phyloP scores from a whole-genome alignment of 345 rosid species.

The Pugionium cornutum region DNA sequence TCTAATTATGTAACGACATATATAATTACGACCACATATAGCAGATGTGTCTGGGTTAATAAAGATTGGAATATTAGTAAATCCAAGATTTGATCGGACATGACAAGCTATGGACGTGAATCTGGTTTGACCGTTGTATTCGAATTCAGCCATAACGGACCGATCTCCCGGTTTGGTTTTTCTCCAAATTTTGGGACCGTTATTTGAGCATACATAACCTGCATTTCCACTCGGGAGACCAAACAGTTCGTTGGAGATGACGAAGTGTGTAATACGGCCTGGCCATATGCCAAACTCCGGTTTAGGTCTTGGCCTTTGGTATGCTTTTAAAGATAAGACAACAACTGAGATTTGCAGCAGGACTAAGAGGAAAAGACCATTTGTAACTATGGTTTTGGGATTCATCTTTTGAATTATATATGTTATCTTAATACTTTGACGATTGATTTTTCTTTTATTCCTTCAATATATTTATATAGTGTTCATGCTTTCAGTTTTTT shows the following conservation, averaged over 20 bases:
- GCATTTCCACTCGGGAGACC: slow-evolving; percentile 35
- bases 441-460: no score
- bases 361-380: slow-evolving; percentile 13
- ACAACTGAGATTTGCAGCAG: slow-evolving; percentile 13
- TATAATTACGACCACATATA: slow-evolving; percentile 26
- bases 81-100: slow-evolving; percentile 36
- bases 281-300: slow-evolving; percentile 12
- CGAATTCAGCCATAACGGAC: slow-evolving; percentile 12
- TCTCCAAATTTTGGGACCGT: slow-evolving; percentile 34
- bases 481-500: no score
- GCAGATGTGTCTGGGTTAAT: slow-evolving; percentile 29
- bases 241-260: slow-evolving; percentile 30
- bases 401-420: slow-evolving; percentile 8
- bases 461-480: no score
- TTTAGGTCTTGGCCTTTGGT: neutral
- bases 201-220: slow-evolving; percentile 31
- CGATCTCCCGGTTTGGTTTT: slow-evolving; percentile 34
- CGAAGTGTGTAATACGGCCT: slow-evolving; percentile 20
- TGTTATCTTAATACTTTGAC: no score
- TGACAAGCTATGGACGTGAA: slow-evolving; percentile 22
- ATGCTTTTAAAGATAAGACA: slow-evolving; percentile 5
- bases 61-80: slow-evolving; percentile 24
- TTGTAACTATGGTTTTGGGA: slow-evolving; percentile 21
- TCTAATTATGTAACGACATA: slow-evolving; percentile 25
- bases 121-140: neutral